phyloP scores from a whole-genome alignment of 208 protist species.

The Leishmania braziliensis region DNA sequence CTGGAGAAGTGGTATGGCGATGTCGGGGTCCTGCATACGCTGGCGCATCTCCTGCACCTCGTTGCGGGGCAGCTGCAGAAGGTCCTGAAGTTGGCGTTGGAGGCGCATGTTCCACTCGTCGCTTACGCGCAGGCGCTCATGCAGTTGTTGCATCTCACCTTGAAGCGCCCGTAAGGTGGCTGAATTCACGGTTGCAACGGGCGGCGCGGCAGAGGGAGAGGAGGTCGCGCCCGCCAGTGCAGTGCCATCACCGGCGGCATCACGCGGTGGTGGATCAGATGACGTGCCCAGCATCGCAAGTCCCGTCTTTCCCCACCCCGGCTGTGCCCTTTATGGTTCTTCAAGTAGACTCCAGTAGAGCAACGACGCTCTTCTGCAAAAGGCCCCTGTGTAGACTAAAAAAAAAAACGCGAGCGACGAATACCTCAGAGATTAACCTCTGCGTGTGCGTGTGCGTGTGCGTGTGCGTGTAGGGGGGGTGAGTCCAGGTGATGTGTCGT shows the following conservation, averaged over 20 bases:
- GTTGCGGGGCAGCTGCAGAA: constrained; percentile 66
- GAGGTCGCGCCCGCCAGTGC: neutral
- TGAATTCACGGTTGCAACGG: neutral
- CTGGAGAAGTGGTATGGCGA: constrained; percentile 82
- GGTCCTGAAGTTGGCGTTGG: constrained; percentile 71
- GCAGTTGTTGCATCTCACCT: constrained; percentile 49
- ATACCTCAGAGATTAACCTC: neutral
- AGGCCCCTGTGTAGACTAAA: neutral
- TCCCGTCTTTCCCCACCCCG: neutral
- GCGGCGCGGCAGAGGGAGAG: constrained; percentile 1
- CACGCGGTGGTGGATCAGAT: neutral
- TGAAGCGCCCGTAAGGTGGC: constrained; percentile 14
- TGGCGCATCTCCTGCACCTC: constrained; percentile 62
- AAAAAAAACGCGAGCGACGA: neutral
- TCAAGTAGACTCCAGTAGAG: neutral
- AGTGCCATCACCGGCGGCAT: neutral
- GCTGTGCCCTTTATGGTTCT: neutral
- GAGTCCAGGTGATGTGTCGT: neutral
- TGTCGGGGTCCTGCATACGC: constrained; percentile 81
- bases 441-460: neutral
- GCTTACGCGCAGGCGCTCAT: constrained; percentile 64
- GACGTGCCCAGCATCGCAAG: neutral
- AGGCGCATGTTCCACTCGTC: constrained; percentile 86
- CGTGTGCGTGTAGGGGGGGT: neutral
- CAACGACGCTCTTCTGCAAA: neutral